A percentile compares a stretch with the other conserved stretches of the same genome.
phyloP scores from a whole-genome alignment of 2,329 filamentous ascomycete species.

The Xylariales sp. region DNA sequence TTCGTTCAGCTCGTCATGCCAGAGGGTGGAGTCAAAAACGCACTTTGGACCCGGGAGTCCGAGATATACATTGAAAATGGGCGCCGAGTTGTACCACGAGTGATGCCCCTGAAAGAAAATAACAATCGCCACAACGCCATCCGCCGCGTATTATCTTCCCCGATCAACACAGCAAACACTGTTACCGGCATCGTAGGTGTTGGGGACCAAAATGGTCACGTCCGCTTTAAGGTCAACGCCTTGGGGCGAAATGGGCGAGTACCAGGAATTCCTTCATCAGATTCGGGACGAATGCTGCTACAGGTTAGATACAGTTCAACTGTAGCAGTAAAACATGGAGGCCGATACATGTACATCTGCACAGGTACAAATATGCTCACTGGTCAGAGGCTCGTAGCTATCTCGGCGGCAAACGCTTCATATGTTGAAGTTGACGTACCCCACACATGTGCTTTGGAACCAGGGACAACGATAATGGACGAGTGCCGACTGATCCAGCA shows the following conservation, averaged over 20 bases:
- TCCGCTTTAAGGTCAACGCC: constrained; percentile 15
- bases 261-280: too few species aligned
- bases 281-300: constrained; percentile 13
- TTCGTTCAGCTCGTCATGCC: constrained; percentile 12
- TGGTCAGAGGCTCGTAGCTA: constrained; percentile 19
- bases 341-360: constrained; percentile 20
- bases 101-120: constrained; percentile 31
- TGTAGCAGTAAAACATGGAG: constrained; percentile 19
- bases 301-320: constrained; percentile 33
- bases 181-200: constrained; percentile 21
- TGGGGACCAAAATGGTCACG: constrained; percentile 8
- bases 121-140: constrained; percentile 34
- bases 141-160: constrained; percentile 27
- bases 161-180: constrained; percentile 27
- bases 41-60: constrained; percentile 27
- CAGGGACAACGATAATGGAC: constrained; percentile 7
- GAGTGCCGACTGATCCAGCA: constrained; percentile 17
- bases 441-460: constrained; percentile 11
- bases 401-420: constrained; percentile 28
- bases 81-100: constrained; percentile 29
- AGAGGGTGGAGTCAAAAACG: background rate
- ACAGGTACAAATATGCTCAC: constrained; percentile 24
- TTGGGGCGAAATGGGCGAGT: background rate
- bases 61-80: constrained; percentile 33
- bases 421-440: constrained; percentile 20